Conservation (phyloP, 2,329 filamentous ascomycete genomes). For the Setomelanomma holmii region DNA sequence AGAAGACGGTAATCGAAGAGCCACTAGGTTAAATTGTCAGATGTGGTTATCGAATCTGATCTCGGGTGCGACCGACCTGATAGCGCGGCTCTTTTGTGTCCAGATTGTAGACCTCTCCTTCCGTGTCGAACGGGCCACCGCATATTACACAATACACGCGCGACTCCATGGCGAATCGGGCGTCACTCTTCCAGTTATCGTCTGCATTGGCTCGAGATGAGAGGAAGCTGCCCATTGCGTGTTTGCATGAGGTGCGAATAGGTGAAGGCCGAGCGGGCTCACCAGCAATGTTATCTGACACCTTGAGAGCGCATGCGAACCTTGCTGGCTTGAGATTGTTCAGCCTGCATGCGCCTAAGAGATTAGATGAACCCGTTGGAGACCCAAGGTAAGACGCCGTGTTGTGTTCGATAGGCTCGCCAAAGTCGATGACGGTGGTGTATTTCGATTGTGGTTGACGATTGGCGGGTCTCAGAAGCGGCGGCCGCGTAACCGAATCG, state of each 20-base stretch:
- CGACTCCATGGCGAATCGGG: slow-evolving; percentile 27
- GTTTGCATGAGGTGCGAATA: background rate
- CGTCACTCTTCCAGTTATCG: slow-evolving; percentile 22
- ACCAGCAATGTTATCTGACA: background rate
- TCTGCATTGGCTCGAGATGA: slow-evolving; percentile 13
- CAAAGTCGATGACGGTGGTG: background rate
- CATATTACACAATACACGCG: slow-evolving; percentile 36
- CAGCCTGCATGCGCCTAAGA: background rate
- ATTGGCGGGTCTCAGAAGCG: background rate
- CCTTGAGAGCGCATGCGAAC: background rate
- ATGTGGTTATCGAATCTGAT: too few relatives aligned
- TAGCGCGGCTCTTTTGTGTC: slow-evolving; percentile 24
- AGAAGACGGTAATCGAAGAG: slow-evolving; percentile 30
- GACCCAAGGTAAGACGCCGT: background rate
- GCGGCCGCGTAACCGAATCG: background rate
- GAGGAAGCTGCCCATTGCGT: slow-evolving; percentile 19
- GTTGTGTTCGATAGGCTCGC: background rate
- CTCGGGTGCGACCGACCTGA: slow-evolving; percentile 15
- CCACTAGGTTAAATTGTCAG: slow-evolving; percentile 26
- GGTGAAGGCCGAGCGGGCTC: background rate
- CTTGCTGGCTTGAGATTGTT: background rate
- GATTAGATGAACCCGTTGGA: background rate
- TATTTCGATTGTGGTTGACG: background rate
- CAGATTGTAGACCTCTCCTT: slow-evolving; percentile 28
- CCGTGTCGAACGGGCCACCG: slow-evolving; percentile 33